These are phyloP conservation scores for Zasmidium cellare DNA, from an alignment of 2,329 filamentous ascomycete genomes.

Conservation along the genomic window DNA sequence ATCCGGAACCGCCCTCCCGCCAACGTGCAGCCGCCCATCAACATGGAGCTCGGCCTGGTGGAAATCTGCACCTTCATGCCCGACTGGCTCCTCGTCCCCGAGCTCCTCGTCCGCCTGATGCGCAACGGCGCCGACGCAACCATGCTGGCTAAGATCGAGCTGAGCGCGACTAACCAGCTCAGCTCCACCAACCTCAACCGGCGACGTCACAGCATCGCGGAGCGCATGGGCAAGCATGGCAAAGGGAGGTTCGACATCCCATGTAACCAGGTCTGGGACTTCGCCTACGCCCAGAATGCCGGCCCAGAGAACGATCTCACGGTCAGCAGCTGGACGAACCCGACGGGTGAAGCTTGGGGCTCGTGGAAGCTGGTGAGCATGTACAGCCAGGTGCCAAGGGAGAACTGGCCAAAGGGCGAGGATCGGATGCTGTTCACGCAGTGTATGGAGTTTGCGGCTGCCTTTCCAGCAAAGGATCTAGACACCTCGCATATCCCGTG, in stretches of 20 bases:
- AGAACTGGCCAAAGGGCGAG: slow-evolving; percentile 12
- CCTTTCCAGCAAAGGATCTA: slow-evolving; percentile 6
- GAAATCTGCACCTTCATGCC: slow-evolving; percentile 19
- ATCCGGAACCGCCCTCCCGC: background rate
- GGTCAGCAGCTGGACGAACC: background rate
- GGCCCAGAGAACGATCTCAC: slow-evolving; percentile 1
- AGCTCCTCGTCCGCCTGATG: slow-evolving; percentile 6
- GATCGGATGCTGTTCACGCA: slow-evolving; percentile 14
- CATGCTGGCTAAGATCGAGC: slow-evolving; percentile 54
- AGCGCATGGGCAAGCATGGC: slow-evolving; percentile 49
- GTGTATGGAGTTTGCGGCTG: slow-evolving; percentile 15
- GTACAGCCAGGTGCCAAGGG: slow-evolving; percentile 2
- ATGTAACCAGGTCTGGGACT: background rate
- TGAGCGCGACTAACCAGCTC: slow-evolving; percentile 43
- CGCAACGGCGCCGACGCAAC: slow-evolving; percentile 57
- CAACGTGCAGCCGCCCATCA: slow-evolving; percentile 11
- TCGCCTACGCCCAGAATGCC: background rate
- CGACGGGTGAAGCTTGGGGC: background rate
- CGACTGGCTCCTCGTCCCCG: slow-evolving; percentile 11
- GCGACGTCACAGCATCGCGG: slow-evolving; percentile 69
- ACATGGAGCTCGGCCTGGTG: slow-evolving; percentile 16
- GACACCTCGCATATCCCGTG: slow-evolving; percentile 12
- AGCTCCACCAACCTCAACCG: slow-evolving; percentile 63
- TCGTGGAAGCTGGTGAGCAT: slow-evolving; percentile 9
- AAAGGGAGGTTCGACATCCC: slow-evolving; percentile 1